Evolutionary conservation across 257 asterid species (phyloP).

Genomic region (Solanum chilense): DNA sequence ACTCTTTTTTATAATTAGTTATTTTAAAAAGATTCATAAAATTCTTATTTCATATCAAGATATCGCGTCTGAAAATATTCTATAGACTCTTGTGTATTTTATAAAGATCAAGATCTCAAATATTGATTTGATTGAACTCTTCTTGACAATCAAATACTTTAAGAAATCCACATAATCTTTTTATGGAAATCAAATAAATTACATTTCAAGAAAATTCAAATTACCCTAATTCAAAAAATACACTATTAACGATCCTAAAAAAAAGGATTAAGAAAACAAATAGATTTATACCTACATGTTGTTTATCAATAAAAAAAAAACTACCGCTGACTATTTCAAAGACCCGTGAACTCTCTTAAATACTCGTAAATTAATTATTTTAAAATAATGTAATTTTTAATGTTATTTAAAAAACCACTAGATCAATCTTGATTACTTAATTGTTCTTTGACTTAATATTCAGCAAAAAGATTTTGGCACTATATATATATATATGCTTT

Average conservation of each 20-base stretch:
- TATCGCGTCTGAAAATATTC: rapidly evolving
- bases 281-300: too few species aligned
- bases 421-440: not conserved
- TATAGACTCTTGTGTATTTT: too few species aligned
- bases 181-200: too few species aligned
- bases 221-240: rapidly evolving
- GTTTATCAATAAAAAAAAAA: too few species aligned
- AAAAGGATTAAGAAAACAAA: not conserved
- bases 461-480: not conserved
- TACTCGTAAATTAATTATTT: not conserved
- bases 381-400: not conserved
- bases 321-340: not conserved
- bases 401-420: not conserved
- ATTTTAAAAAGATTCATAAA: not conserved
- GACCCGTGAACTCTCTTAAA: not conserved
- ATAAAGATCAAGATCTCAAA: too few species aligned
- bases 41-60: too few species aligned
- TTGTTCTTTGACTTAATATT: not conserved
- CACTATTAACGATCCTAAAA: rapidly evolving
- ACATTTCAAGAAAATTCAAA: not conserved
- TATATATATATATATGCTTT: not conserved
- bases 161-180: rapidly evolving
- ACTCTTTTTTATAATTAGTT: too few species aligned
- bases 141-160: not conserved
- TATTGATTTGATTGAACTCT: too few species aligned